Evolutionary conservation across 2,329 filamentous ascomycete genomes (phyloP).

Genomic region (Corynespora cassiicola): DNA sequence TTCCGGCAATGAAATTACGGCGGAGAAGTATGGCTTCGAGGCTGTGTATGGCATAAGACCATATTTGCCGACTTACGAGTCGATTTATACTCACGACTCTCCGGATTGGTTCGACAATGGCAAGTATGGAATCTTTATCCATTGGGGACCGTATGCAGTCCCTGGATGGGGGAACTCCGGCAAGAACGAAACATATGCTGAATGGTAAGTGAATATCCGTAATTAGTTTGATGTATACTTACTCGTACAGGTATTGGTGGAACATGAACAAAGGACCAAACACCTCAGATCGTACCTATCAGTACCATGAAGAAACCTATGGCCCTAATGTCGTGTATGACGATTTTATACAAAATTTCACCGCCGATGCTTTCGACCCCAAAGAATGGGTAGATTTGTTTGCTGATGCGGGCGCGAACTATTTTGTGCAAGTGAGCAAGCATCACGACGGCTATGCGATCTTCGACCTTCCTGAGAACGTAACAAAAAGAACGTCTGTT

Average conservation of each 20-base stretch:
- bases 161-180: conserved; percentile 60
- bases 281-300: conserved; percentile 51
- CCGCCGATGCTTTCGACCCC: conserved; percentile 56
- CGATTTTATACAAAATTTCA: conserved; percentile 62
- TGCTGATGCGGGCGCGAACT: conserved; percentile 58
- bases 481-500: conserved; percentile 51
- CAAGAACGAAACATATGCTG: conserved; percentile 48
- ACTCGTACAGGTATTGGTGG: conserved; percentile 54
- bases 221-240: conserved; percentile 23
- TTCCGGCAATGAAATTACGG: background rate
- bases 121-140: conserved; percentile 68
- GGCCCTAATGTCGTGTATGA: conserved; percentile 62
- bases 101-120: conserved; percentile 59
- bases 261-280: conserved; percentile 50
- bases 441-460: conserved; percentile 57
- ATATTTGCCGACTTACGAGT: conserved; percentile 15
- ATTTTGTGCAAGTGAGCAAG: conserved; percentile 54
- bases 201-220: too few relatives aligned
- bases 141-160: conserved; percentile 65
- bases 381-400: conserved; percentile 63
- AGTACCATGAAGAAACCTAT: conserved; percentile 59
- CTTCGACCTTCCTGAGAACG: conserved; percentile 49
- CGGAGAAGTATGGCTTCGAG: conserved; percentile 9
- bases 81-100: conserved; percentile 17
- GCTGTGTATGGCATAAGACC: conserved; percentile 15